phyloP scores from a whole-genome alignment of 768 basidiomycete species.

The Leucocoprinus sp. region DNA sequence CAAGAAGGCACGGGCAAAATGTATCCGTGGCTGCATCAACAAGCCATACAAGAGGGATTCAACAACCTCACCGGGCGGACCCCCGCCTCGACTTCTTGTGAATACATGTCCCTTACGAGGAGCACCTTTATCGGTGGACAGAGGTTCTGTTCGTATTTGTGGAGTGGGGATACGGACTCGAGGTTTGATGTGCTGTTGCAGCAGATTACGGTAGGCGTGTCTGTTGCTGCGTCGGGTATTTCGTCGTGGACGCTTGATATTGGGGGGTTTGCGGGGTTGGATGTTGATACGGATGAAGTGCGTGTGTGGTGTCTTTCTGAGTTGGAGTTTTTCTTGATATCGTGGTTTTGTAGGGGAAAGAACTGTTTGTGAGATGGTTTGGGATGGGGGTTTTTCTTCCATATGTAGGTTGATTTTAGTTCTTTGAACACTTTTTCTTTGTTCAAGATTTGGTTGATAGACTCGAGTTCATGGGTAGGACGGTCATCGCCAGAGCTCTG shows the following conservation, averaged over 20 bases:
- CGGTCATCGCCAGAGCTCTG: too few relatives aligned
- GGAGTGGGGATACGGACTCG: conserved; percentile 30
- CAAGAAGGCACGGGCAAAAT: conserved; percentile 28
- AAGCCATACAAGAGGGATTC: conserved; percentile 28
- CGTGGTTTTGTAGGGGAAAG: conserved; percentile 18
- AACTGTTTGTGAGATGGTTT: conserved; percentile 29
- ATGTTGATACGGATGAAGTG: conserved; percentile 22
- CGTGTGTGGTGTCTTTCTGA: conserved; percentile 2
- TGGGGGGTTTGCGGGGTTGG: conserved; percentile 26
- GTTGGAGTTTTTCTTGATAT: background rate
- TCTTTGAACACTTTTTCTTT: too few relatives aligned
- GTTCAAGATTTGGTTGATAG: background rate
- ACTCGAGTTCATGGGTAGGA: conserved; percentile 9
- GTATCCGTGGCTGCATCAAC: conserved; percentile 31
- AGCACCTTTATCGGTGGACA: conserved; percentile 30
- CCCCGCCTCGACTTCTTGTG: conserved; percentile 17
- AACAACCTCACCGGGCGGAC: conserved; percentile 23
- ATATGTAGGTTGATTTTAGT: conserved; percentile 19
- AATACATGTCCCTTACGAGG: conserved; percentile 27
- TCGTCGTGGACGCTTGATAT: conserved; percentile 31
- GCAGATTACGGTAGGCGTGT: conserved; percentile 27
- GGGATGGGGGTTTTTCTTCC: conserved; percentile 30
- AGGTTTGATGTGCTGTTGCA: conserved; percentile 26
- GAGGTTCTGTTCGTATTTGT: conserved; percentile 29
- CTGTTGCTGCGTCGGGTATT: conserved; percentile 27